phyloP scores from a whole-genome alignment of 331 rosid species.

The Pyrus hybrid region DNA sequence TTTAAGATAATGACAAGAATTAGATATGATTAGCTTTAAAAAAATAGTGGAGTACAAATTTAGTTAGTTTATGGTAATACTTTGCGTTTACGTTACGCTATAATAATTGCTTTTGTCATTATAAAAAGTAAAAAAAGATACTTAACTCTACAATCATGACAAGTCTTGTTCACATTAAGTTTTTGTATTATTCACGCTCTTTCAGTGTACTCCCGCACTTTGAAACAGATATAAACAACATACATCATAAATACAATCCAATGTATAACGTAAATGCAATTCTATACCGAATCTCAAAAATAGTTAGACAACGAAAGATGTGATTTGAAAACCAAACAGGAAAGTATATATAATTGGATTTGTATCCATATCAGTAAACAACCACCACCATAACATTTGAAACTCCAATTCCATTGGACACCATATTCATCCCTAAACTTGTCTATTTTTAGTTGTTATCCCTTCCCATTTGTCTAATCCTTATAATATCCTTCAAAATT shows the following conservation, averaged over 20 bases:
- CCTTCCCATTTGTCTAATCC: not conserved
- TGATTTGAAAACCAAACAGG: not conserved
- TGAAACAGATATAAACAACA: not conserved
- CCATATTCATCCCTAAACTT: not conserved
- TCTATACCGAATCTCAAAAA: no score
- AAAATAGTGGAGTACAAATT: not conserved
- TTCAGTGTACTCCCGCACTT: no score
- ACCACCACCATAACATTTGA: not conserved
- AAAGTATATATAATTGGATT: not conserved
- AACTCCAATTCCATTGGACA: not conserved
- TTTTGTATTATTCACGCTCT: no score
- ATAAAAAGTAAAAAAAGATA: no score
- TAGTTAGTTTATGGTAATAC: not conserved
- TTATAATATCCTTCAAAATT: not conserved
- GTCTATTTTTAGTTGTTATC: not conserved
- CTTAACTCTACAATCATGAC: not conserved
- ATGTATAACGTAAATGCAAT: not conserved
- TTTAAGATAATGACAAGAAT: not conserved
- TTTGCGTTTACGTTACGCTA: no score
- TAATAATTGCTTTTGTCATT: accelerated
- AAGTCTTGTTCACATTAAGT: not conserved
- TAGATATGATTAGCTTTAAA: not conserved
- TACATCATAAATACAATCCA: no score
- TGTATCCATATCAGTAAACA: not conserved
- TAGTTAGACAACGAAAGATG: not conserved